Base-by-base conservation (phyloP, 2,329 filamentous ascomycete genomes). In the Cercospora nicotianae region DNA sequence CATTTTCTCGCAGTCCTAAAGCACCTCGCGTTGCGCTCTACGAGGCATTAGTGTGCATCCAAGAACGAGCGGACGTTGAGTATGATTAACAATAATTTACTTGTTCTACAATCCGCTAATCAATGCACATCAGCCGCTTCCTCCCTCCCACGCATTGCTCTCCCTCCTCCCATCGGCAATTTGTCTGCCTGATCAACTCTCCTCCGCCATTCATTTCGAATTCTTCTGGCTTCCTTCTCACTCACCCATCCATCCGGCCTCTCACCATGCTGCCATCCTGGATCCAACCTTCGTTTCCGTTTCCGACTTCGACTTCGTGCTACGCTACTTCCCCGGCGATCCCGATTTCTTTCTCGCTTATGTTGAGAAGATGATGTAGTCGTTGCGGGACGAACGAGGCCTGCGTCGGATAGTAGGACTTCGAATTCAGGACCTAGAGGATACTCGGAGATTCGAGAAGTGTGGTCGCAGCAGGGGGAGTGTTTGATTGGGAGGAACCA, bases 401-500 rank as follows among this genome's bases (percentile, higher is more conserved):
- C 75, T 1, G 76, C 76, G 39, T 78, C 74, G 8, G 70, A 68
- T 2, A 78, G 69, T 3, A 79, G 61, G 12, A 75, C 69, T 64
- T 77, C 77, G 42, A 78, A 78, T 20, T 77, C 75, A 6, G 75
- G 75, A 0, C 78, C 78, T 7, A 80, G 71, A 1, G 76, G 74
- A 48, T 77, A 80, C 59, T 77, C 75, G 8, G 75, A 77, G 13
- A 78, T 69, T 4, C 64, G 67, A 9, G 73, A 75, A 5, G 69
- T 67, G 58, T 94, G 91, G 63, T 87, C 85, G 61, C 85, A 85
- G 77, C 91, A 94, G 0, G 94, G 94, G 4, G 91, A 93, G 67
- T 87, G 84, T 66, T 84, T 87, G 36, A 96, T 78, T 0, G 94
- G 94, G 1, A 97, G 80, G 12, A 97, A 76, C 94, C 94, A 98